A percentile compares a stretch with the other conserved stretches of the same genome.
phyloP scores from a whole-genome alignment of 495 filamentous ascomycete genomes.

The Aspergillus nanangensis region DNA sequence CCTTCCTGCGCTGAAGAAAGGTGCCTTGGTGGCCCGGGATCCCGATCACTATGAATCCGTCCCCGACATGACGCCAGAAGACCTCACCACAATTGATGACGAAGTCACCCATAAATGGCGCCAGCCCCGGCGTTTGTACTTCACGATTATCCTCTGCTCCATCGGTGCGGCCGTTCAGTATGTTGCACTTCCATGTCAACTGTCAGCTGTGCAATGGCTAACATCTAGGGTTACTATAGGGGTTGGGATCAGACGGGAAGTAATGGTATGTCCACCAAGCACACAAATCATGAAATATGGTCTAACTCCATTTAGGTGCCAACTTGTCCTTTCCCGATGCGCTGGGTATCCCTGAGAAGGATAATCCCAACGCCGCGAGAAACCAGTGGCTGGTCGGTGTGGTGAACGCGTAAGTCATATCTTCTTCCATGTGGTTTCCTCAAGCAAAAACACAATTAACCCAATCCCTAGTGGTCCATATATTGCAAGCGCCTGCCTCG shows the following conservation, averaged over 20 bases:
- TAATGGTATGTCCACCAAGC: conserved; percentile 35
- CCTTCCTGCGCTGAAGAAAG: conserved; percentile 47
- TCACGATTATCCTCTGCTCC: conserved; percentile 66
- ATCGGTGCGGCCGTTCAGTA: conserved; percentile 67
- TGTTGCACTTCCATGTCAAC: conserved; percentile 7
- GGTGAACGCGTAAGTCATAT: conserved; percentile 51
- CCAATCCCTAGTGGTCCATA: conserved; percentile 25
- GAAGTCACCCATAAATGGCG: conserved; percentile 62
- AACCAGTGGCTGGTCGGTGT: conserved; percentile 61
- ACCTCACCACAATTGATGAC: conserved; percentile 47
- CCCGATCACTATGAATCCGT: conserved; percentile 52
- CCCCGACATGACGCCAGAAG: conserved; percentile 50
- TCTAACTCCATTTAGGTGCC: conserved; percentile 32
- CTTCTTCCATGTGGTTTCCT: background rate
- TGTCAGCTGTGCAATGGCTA: too few relatives aligned
- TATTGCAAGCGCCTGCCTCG: conserved; percentile 36
- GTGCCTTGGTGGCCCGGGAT: conserved; percentile 61
- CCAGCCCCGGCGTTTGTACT: conserved; percentile 60
- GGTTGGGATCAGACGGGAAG: conserved; percentile 74
- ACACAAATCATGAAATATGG: background rate
- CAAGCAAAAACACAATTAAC: conserved; percentile 16
- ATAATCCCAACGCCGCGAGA: conserved; percentile 19
- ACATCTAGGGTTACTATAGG: conserved; percentile 12
- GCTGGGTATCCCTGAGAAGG: conserved; percentile 49
- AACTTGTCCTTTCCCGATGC: conserved; percentile 58